A percentile compares a stretch with the other conserved stretches of the same genome.
phyloP scores from a whole-genome alignment of 2,329 filamentous ascomycete genomes.

The Eutypa lata region DNA sequence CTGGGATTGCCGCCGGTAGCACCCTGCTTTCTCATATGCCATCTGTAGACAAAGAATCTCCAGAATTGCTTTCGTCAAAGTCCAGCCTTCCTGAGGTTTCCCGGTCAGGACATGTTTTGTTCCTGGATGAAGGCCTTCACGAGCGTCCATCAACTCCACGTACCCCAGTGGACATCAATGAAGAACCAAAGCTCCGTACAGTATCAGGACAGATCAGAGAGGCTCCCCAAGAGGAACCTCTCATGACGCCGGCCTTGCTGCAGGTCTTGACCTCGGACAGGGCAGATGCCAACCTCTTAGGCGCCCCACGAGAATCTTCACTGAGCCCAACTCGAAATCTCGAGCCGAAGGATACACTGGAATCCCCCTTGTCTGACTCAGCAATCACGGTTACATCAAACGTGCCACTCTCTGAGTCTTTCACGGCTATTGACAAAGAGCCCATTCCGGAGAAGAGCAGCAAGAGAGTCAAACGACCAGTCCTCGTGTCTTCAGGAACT shows the following conservation, averaged over 20 bases:
- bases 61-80: too few species aligned
- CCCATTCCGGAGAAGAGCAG: conserved; percentile 17
- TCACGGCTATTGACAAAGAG: conserved; percentile 12
- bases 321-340: not conserved
- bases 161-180: not conserved
- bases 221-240: not conserved
- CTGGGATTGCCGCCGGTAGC: not conserved
- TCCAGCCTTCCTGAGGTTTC: too few species aligned
- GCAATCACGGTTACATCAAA: conserved; percentile 2
- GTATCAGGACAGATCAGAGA: not conserved
- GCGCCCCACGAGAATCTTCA: not conserved
- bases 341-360: not conserved
- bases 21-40: too few species aligned
- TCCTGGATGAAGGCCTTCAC: too few species aligned
- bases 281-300: not conserved
- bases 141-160: too few species aligned
- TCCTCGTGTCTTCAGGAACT: conserved; percentile 24
- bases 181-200: not conserved
- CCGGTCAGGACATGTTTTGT: too few species aligned
- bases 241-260: not conserved
- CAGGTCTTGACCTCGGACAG: not conserved
- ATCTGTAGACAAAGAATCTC: too few species aligned
- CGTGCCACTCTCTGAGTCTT: conserved; percentile 16
- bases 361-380: not conserved
- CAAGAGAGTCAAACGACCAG: conserved; percentile 13